phyloP scores from a whole-genome alignment of 768 basidiomycete genomes.

The Trametes punicea region DNA sequence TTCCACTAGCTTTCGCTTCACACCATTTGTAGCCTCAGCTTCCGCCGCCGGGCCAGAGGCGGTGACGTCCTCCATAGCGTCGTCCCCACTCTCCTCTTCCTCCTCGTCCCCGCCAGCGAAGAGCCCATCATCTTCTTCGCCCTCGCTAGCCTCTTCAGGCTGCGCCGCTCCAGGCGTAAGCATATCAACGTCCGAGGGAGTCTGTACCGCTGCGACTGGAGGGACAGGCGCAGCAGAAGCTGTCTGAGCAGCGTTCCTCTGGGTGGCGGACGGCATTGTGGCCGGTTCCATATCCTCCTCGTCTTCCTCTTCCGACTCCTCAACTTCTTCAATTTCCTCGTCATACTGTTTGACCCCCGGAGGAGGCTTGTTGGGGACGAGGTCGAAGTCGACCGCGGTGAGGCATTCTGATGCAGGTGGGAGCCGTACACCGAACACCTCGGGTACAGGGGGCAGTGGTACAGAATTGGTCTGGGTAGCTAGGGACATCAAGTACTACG shows the following conservation, averaged over 20 bases:
- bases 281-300: conserved; percentile 70
- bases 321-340: conserved; percentile 79
- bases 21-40: conserved; percentile 42
- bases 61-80: conserved; percentile 76
- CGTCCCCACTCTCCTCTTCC: conserved; percentile 53
- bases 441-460: conserved; percentile 80
- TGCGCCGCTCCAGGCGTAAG: conserved; percentile 34
- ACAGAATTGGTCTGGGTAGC: conserved; percentile 81
- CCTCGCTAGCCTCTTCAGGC: conserved; percentile 62
- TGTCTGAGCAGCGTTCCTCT: conserved; percentile 16
- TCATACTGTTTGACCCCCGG: conserved; percentile 73
- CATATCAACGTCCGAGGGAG: conserved; percentile 71
- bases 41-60: conserved; percentile 41
- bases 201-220: conserved; percentile 49
- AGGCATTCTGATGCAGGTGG: conserved; percentile 67
- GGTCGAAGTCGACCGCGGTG: conserved; percentile 80
- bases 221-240: conserved; percentile 19
- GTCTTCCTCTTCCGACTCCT: conserved; percentile 68
- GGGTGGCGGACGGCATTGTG: conserved; percentile 40
- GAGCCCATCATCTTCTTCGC: conserved; percentile 73
- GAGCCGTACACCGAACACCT: conserved; percentile 84
- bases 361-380: conserved; percentile 81
- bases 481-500: conserved; percentile 71
- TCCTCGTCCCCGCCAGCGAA: conserved; percentile 79
- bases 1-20: conserved; percentile 78